Evolutionary conservation across 2,329 filamentous ascomycete genomes (phyloP).

Genomic region (Herpotrichia juniperi): DNA sequence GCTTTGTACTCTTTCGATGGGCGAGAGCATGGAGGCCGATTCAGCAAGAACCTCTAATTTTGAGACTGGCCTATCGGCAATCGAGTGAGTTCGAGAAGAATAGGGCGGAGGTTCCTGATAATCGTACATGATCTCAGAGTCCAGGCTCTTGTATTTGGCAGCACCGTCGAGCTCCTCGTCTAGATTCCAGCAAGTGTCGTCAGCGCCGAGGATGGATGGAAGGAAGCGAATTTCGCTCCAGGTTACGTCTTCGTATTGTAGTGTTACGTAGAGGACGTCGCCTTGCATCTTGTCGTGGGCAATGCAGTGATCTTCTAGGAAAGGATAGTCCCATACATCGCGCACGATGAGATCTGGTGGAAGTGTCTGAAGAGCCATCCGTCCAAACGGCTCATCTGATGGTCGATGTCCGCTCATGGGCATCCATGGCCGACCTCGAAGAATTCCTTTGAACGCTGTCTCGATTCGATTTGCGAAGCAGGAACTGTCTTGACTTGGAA

Average conservation of each 20-base stretch:
- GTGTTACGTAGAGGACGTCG: constrained; percentile 47
- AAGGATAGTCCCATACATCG: constrained; percentile 48
- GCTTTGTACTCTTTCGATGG: constrained; percentile 37
- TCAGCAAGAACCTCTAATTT: constrained; percentile 46
- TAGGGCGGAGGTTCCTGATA: constrained; percentile 51
- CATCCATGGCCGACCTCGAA: constrained; percentile 48
- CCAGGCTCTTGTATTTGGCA: constrained; percentile 43
- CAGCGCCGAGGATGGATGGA: constrained; percentile 35
- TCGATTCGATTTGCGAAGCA: constrained; percentile 46
- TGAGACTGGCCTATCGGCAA: constrained; percentile 34
- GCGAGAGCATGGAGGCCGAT: constrained; percentile 43
- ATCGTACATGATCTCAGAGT: constrained; percentile 50
- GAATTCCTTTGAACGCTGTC: constrained; percentile 40
- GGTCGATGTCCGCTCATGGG: constrained; percentile 47
- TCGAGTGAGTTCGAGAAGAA: constrained; percentile 48
- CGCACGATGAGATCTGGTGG: constrained; percentile 39
- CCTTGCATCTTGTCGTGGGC: constrained; percentile 50
- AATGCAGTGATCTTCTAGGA: constrained; percentile 49
- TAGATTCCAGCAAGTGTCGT: constrained; percentile 47
- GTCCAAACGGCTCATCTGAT: constrained; percentile 44
- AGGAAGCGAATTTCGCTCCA: constrained; percentile 49
- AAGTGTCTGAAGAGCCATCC: constrained; percentile 45
- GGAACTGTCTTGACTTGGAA: constrained; percentile 43
- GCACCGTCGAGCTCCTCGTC: constrained; percentile 48
- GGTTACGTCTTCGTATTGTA: constrained; percentile 47